Percentiles rank a stretch among this genome's conserved stretches.
Evolutionary conservation across 2,329 filamentous ascomycete species (phyloP).

Genomic region (Cladophialophora carrionii): DNA sequence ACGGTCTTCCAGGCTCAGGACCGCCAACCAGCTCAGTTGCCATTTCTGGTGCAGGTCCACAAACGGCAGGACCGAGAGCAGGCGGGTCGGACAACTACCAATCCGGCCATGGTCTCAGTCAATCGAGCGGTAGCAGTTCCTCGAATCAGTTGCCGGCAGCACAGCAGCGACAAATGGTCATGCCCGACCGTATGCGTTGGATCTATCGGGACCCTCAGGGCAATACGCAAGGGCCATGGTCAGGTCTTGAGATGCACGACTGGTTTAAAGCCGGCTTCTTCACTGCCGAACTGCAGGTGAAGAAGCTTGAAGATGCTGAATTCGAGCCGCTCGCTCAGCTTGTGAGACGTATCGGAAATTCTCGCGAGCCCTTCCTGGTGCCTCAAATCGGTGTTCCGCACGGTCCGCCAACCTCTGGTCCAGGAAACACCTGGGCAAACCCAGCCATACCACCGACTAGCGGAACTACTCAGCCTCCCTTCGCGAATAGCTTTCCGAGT

Average conservation of each 20-base stretch:
- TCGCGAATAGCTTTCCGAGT: conserved; percentile 90
- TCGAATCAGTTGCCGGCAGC: conserved; percentile 63
- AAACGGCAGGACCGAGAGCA: conserved; percentile 22
- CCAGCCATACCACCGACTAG: conserved; percentile 55
- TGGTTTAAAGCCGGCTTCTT: conserved; percentile 99
- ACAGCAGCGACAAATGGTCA: conserved; percentile 89
- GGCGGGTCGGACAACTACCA: conserved; percentile 33
- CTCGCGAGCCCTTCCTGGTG: conserved; percentile 93
- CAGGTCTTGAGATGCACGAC: conserved; percentile 97
- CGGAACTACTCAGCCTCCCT: conserved; percentile 77
- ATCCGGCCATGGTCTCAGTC: conserved; percentile 44
- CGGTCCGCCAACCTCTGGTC: conserved; percentile 57
- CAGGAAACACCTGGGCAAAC: conserved; percentile 41
- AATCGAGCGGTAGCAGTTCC: conserved; percentile 38
- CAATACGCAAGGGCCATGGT: conserved; percentile 90
- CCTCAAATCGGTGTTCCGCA: conserved; percentile 95
- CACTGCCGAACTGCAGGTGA: conserved; percentile 88
- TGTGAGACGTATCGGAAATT: conserved; percentile 94
- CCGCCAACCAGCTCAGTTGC: conserved; percentile 23
- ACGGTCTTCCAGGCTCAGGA: conserved; percentile 20
- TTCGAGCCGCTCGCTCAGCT: conserved; percentile 95
- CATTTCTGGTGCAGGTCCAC: conserved; percentile 20
- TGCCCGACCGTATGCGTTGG: conserved; percentile 99
- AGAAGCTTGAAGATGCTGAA: conserved; percentile 88
- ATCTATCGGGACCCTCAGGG: conserved; percentile 95